These are phyloP conservation scores for Blastobotrys buckinghamii DNA, from an alignment of 1,139 yeast genomes.

Conservation along the genomic window DNA sequence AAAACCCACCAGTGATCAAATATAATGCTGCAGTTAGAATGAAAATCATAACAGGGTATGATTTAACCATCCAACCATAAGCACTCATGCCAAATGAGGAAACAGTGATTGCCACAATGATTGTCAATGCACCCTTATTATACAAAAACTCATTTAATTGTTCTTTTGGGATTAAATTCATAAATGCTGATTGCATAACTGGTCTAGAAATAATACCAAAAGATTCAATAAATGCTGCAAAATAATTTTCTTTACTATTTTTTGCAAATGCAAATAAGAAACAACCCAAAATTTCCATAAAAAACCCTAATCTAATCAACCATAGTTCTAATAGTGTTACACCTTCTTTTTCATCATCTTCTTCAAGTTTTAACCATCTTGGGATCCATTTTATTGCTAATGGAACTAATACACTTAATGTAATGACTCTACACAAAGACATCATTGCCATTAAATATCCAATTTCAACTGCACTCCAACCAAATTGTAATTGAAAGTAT, in stretches of 20 bases:
- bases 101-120: not conserved
- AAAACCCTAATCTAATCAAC: not conserved
- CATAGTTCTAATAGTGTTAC: not conserved
- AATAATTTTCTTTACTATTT: not conserved
- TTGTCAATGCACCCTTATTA: constrained; percentile 5
- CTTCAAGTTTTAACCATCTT: not conserved
- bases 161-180: constrained; percentile 5
- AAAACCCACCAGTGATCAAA: not conserved
- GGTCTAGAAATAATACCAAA: constrained; percentile 1
- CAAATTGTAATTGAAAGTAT: constrained; percentile 7
- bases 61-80: not conserved
- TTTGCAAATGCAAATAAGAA: constrained; percentile 1
- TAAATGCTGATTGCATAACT: constrained; percentile 2
- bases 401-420: constrained; percentile 1
- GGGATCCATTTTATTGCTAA: not conserved
- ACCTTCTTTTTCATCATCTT: not conserved
- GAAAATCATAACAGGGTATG: constrained; percentile 1
- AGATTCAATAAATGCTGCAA: constrained; percentile 5
- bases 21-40: not conserved
- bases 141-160: constrained; percentile 1
- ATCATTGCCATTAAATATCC: constrained; percentile 1
- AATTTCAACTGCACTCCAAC: constrained; percentile 6
- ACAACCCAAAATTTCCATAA: not conserved
- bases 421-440: not conserved
- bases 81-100: not conserved